phyloP scores from a whole-genome alignment of 345 rosid species.

The Stellera chamaejasme region DNA sequence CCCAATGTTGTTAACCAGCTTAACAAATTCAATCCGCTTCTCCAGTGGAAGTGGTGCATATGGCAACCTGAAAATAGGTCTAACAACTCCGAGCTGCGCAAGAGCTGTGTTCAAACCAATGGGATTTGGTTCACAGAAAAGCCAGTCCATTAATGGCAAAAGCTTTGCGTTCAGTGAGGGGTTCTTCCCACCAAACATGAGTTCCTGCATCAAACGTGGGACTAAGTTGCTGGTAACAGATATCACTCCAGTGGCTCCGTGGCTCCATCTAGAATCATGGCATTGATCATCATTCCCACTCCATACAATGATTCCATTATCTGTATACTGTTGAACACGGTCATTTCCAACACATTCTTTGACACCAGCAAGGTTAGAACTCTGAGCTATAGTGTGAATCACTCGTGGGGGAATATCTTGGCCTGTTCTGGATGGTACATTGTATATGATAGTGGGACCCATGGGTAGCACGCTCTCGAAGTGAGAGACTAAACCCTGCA shows the following conservation, averaged over 20 bases:
- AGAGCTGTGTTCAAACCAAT: conserved; percentile 85
- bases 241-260: conserved; percentile 67
- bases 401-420: conserved; percentile 71
- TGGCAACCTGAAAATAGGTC: conserved; percentile 79
- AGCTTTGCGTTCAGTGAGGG: conserved; percentile 49
- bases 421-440: conserved; percentile 72
- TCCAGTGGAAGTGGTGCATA: conserved; percentile 59
- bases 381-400: conserved; percentile 44
- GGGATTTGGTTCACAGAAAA: conserved; percentile 71
- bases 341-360: conserved; percentile 76
- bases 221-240: conserved; percentile 73
- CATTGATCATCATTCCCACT: conserved; percentile 84
- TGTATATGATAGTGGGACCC: conserved; percentile 85
- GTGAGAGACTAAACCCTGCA: conserved; percentile 61
- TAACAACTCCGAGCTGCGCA: conserved; percentile 76
- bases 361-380: conserved; percentile 62
- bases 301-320: conserved; percentile 70
- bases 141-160: conserved; percentile 70
- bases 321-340: conserved; percentile 51
- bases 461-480: conserved; percentile 66
- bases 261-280: conserved; percentile 76
- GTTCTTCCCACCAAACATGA: conserved; percentile 63
- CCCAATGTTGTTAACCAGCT: conserved; percentile 59
- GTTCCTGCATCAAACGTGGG: conserved; percentile 55
- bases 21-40: conserved; percentile 62